Evolutionary conservation across 108 stramenopile genomes (phyloP), one percentile per base, ranked within the genome.

Genomic region (Nitzschia sp.): DNA sequence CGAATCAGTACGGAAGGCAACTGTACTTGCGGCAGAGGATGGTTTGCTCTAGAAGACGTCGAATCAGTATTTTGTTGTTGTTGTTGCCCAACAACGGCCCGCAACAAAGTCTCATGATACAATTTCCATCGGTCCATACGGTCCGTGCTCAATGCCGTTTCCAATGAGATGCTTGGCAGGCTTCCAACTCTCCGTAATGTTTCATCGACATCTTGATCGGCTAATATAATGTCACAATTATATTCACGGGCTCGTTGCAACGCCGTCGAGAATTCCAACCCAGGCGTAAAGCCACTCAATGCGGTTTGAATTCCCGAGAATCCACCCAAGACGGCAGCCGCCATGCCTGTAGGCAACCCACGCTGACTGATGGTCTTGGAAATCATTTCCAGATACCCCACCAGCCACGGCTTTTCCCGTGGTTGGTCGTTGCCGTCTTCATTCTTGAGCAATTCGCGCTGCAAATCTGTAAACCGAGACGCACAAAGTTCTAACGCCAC

Each of bases 201-300:
- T 46, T 75, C 82, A 33, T 78, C 77, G 1, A 82, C 82, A 1
- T 26, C 32, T 54, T 72, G 72, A 75, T 82, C 82, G 1, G 74
- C 82, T 45, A 78, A 55, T 9, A 82, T 35, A 21, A 82, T 66
- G 59, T 82, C 81, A 30, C 61, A 77, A 25, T 38, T 35, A 25
- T 66, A 15, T 2, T 42, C 17, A 5, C 51, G 26, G 29, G 73
- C 36, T 31, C n/a, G 30, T 29, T 74, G 42, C 46, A 82, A 26
- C 1, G 82, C 82, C 3, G 69, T 78, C 11, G 18, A 68, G 34
- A 82, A 82, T 64, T 82, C 82, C 18, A 75, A 71, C 9, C 82
- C 82, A 46, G 77, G 77, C 34, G 58, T 46, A 38, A 82, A 74
- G 30, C 82, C 77, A 46, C 72, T 68, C 15, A 82, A 31, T 11